phyloP scores from a whole-genome alignment of 441 rosid genomes.

The Corymbia calophylla region DNA sequence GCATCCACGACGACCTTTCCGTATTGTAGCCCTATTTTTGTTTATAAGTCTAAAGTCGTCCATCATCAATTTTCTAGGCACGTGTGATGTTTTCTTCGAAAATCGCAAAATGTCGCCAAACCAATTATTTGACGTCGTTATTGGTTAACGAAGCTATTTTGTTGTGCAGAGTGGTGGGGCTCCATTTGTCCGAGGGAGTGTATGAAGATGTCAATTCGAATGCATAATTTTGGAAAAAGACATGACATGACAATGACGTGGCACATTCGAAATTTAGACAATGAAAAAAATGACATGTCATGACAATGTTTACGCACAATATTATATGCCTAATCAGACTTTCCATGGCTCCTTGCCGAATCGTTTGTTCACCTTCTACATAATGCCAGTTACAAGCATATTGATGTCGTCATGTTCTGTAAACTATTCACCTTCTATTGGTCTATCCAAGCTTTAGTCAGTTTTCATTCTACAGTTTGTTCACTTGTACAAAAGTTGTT shows the following conservation, averaged over 20 bases:
- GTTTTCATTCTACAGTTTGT: neutral
- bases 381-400: neutral
- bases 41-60: neutral
- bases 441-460: neutral
- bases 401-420: neutral
- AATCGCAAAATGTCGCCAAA: neutral
- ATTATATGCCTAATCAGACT: neutral
- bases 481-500: neutral
- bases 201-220: neutral
- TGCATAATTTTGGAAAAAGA: neutral
- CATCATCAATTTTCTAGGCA: neutral
- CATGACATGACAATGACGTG: neutral
- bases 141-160: neutral
- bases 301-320: accelerated
- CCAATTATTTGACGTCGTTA: neutral
- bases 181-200: neutral
- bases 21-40: neutral
- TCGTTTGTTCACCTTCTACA: neutral
- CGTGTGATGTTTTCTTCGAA: neutral
- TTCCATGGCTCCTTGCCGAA: neutral
- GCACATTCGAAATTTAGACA: neutral
- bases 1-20: neutral
- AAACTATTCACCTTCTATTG: neutral
- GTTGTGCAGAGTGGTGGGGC: neutral
- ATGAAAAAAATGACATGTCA: neutral